Percentiles rank a stretch among this genome's conserved stretches.
Evolutionary conservation across 78 protist genomes (phyloP).

Genomic region (Creolimax fragrantissima): DNA sequence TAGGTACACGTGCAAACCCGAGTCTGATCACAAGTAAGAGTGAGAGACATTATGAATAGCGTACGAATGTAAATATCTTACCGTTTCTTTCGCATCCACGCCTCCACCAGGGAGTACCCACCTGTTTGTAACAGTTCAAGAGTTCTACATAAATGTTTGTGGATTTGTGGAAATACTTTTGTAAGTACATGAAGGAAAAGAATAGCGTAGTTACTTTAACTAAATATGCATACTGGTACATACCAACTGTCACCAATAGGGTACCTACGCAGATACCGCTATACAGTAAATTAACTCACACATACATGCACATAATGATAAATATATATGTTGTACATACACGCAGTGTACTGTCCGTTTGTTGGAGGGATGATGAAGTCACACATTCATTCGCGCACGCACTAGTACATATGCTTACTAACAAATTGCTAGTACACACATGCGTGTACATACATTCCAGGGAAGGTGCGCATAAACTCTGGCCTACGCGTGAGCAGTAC

Average conservation of each 20-base stretch:
- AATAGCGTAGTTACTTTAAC: neutral
- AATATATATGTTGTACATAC: neutral
- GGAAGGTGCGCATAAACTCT: neutral
- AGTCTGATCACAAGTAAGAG: neutral
- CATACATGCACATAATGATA: neutral
- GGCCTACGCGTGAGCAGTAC: neutral
- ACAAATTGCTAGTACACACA: no score
- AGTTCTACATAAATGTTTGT: neutral
- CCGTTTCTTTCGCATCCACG: neutral
- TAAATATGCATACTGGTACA: neutral
- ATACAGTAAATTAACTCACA: neutral
- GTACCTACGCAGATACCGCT: neutral
- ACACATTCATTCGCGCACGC: no score
- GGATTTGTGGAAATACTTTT: neutral
- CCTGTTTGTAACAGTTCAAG: neutral
- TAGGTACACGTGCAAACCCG: neutral
- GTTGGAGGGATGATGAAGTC: no score
- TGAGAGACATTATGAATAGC: neutral
- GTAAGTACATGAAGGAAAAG: neutral
- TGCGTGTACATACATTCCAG: neutral
- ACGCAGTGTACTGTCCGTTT: neutral
- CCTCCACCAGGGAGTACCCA: neutral
- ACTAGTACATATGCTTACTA: no score
- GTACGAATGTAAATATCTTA: neutral
- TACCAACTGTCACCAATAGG: neutral